Evolutionary conservation across 108 stramenopile genomes (phyloP), one percentile per base, ranked within the genome.

Genomic region (Skeletonema costatum): DNA sequence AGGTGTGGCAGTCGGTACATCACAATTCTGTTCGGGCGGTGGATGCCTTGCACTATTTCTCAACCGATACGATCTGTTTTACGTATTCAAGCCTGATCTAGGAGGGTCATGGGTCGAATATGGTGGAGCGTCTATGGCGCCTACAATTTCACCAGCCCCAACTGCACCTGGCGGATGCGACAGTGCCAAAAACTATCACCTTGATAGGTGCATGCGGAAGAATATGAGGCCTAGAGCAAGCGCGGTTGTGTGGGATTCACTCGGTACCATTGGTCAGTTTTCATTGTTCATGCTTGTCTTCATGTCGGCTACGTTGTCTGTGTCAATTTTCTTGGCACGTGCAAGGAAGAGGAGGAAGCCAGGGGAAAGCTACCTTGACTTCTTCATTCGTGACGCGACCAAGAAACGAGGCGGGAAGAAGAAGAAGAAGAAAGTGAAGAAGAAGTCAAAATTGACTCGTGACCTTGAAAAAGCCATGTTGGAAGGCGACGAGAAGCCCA

Each of bases 51-150:
- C 80, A 17, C 88, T 95, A 3, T 95, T 93, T 56, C 70, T 95
- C 60, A 95, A 95, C 74, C 87, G 94, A 62, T 86, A 93, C 56
- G 94, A 95, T 87, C 70, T 93, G 8, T 95, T 92, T 71, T 84
- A 93, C 59, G 94, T 95, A 12, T 95, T 95, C 88, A 90, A 90
- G 74, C 94, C 94, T 32, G 91, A 93, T 64, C 71, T 92, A 60
- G 92, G 92, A 36, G 92, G 92, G 13, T 87, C 94, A 0, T 95
- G 94, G 94, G 92, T 95, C 32, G 89, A 92, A 70, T 95, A 92
- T 79, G 85, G 88, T 48, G 94, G 90, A 44, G 89, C 84, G 12
- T 88, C 94, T 1, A 77, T 92, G 80, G 81, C 90, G 29, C 94
- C 94, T 7, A 93, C 94, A 29, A 86, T 76, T 25, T 95, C 94